Evolutionary conservation across 1,139 yeast genomes (phyloP).

Genomic region (Citeromyces hawaiiensis): DNA sequence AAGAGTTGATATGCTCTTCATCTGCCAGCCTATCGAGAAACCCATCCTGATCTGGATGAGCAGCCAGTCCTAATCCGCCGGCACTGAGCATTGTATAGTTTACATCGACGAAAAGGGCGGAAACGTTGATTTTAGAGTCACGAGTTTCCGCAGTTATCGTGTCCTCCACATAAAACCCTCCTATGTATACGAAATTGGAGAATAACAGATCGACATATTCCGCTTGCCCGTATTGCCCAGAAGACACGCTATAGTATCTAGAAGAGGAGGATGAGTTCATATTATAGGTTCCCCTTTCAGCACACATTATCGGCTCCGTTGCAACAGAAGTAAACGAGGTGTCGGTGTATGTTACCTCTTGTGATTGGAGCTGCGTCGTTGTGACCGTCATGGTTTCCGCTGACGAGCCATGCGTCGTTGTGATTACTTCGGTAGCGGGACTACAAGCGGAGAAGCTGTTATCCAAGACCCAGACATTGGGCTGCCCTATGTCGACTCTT

Average conservation of each 20-base stretch:
- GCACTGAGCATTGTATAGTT: conserved; percentile 26
- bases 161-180: background rate
- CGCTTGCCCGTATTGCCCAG: background rate
- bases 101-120: conserved; percentile 19
- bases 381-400: conserved; percentile 2
- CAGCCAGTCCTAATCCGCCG: conserved; percentile 52
- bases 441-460: conserved; percentile 9
- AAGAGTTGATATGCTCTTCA: conserved; percentile 23
- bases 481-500: conserved; percentile 26
- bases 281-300: conserved; percentile 5
- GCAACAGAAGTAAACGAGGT: conserved; percentile 1
- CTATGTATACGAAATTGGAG: background rate
- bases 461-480: conserved; percentile 23
- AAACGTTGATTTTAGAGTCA: conserved; percentile 2
- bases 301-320: conserved; percentile 4
- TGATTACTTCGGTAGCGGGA: conserved; percentile 9
- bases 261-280: conserved; percentile 5
- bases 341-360: background rate
- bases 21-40: conserved; percentile 24
- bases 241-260: conserved; percentile 4
- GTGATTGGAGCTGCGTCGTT: background rate
- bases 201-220: background rate
- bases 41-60: conserved; percentile 19
- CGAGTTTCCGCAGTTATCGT: background rate
- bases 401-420: conserved; percentile 6